Conservation (phyloP, 306 rosid species). For the Casuarina equisetifolia region DNA sequence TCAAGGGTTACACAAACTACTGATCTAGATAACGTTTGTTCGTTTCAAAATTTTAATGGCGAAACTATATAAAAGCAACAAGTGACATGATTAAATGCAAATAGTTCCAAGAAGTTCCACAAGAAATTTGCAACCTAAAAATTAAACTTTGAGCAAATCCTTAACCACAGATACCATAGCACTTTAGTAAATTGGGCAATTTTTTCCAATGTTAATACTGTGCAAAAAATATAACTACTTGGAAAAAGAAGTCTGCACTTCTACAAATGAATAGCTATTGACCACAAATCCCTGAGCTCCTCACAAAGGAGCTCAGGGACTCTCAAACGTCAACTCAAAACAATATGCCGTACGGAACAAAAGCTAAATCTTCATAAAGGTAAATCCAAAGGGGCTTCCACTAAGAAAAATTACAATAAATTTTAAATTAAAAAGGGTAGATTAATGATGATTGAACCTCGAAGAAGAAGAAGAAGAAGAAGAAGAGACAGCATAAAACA, state of each 20-base stretch:
- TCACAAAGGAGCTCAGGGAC: too few species aligned
- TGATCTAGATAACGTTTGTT: neutral
- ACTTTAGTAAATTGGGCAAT: neutral
- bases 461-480: neutral
- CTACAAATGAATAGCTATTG: neutral
- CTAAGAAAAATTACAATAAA: neutral
- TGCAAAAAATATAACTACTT: neutral
- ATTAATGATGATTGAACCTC: neutral
- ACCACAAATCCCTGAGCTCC: neutral
- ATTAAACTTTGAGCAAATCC: neutral
- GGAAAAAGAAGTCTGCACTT: neutral
- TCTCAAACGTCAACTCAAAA: neutral
- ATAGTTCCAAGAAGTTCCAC: neutral
- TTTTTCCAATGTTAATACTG: neutral
- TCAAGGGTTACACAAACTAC: neutral
- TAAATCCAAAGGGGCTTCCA: neutral
- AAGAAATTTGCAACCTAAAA: neutral
- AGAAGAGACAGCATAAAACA: neutral
- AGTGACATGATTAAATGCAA: neutral
- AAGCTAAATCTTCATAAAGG: neutral
- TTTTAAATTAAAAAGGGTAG: neutral
- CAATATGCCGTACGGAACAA: neutral
- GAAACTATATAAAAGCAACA: neutral
- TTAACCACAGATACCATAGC: neutral
- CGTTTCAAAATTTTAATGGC: neutral